Evolutionary conservation across 768 basidiomycete genomes (phyloP), one percentile per base, ranked within the genome.

Genomic region (Kwoniella botswanensis): DNA sequence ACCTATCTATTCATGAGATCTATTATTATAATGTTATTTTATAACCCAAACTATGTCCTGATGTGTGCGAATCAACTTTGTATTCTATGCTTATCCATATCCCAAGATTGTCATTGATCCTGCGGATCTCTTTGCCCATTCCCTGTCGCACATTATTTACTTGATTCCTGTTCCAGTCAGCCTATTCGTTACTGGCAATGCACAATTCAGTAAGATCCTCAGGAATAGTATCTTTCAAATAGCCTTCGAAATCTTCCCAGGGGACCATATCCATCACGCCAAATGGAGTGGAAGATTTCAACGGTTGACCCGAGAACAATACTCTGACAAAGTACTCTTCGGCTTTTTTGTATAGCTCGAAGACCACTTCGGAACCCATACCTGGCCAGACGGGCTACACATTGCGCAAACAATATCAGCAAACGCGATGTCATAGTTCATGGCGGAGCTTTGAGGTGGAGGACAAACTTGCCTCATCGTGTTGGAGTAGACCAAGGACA

Each of bases 361-460:
- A 77, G 26, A 79, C 73, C 21, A 74, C 65, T 59, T 79, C 78
- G 6, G 78, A 72, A 9, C 74, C 78, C 78, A 79, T 79, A 41
- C 78, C 78, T 3, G 78, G 76, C 76, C 78, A 77, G 4, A 74
- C 55, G 15, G 68, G 72, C 63, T 67, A 58, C 6, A 24, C 17
- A 5, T 11, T 21, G 26, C 11, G 1, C 43, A 13, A 35, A 17
- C 12, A 22, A 15, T 29, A 35, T 13, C 53, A 21, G 46, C 12
- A 18, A 11, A 66, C 6, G 29, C 17, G 21, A 18, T 9, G 17
- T 9, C 35, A 15, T 21, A 11, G 5, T 18, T 43, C 29, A 35
- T 18, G 4, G 17, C 9, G 53, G 18, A 13, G 41, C 9, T 15
- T 15, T 6, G 29, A 53, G 22, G 24, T 41, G 55, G 26, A 22